phyloP scores from a whole-genome alignment of 257 asterid species.

The Schizonepeta tenuifolia region DNA sequence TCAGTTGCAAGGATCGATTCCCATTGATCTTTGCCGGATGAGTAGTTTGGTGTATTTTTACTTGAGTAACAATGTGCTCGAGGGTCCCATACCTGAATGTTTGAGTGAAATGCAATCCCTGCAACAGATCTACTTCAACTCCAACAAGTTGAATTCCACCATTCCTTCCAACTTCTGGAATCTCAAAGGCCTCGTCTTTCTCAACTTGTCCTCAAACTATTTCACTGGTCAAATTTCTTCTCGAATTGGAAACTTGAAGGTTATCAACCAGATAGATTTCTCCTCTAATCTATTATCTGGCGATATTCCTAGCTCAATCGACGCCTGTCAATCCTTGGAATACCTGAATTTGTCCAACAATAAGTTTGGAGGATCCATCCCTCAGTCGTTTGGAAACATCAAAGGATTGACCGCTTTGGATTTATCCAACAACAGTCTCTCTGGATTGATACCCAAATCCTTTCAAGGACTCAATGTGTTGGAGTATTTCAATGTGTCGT shows the following conservation, averaged over 20 bases:
- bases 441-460: conserved; percentile 2
- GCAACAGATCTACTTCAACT: conserved; percentile 1
- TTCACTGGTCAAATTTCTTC: not conserved
- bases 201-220: conserved; percentile 34
- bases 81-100: conserved; percentile 42
- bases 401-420: not conserved
- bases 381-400: not conserved
- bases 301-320: conserved; percentile 4
- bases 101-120: conserved; percentile 2
- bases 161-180: conserved; percentile 30
- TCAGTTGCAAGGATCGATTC: conserved; percentile 23
- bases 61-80: conserved; percentile 22
- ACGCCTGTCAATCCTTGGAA: not conserved
- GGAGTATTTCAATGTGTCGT: not conserved
- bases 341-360: not conserved
- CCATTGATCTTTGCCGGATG: conserved; percentile 28
- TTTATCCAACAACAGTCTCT: not conserved
- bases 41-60: conserved; percentile 7
- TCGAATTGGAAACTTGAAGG: conserved; percentile 11
- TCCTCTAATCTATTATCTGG: conserved; percentile 8
- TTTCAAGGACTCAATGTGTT: not conserved
- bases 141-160: conserved; percentile 28
- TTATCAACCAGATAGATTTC: not conserved
- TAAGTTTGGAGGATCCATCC: conserved; percentile 7
- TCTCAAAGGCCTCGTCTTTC: conserved; percentile 3